Evolutionary conservation across 371 early-diverging fungal genomes (phyloP).

Genomic region (Haplosporangium sp.): DNA sequence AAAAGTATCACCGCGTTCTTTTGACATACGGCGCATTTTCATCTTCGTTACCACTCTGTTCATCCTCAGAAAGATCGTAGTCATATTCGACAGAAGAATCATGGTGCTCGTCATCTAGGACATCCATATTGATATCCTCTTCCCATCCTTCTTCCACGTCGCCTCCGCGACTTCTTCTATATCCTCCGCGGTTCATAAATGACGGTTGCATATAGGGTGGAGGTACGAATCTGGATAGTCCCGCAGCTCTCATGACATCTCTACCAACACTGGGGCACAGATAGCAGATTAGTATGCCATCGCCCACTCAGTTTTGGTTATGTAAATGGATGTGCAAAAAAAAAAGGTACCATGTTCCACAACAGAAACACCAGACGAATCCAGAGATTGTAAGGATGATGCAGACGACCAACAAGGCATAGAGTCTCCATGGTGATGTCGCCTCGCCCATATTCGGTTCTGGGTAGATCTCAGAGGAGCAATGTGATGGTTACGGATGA

Average conservation of each 20-base stretch:
- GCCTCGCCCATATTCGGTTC: constrained; percentile 17
- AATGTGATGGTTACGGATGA: not conserved
- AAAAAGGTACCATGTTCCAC: constrained; percentile 47
- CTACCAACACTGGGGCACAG: constrained; percentile 36
- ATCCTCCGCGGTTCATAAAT: constrained; percentile 37
- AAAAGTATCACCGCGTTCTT: constrained; percentile 20
- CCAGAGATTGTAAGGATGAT: constrained; percentile 37
- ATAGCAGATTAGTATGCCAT: not conserved
- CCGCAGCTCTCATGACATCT: constrained; percentile 42
- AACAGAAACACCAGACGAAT: constrained; percentile 52
- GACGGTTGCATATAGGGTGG: constrained; percentile 55
- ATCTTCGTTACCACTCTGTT: constrained; percentile 25
- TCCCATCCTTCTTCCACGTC: constrained; percentile 39
- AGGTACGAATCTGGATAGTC: constrained; percentile 36
- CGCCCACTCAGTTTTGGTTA: no score
- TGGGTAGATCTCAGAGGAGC: not conserved
- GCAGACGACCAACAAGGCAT: constrained; percentile 36
- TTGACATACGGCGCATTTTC: constrained; percentile 14
- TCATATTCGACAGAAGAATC: constrained; percentile 55
- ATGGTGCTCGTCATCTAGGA: constrained; percentile 38
- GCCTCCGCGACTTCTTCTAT: constrained; percentile 24
- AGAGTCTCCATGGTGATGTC: constrained; percentile 47
- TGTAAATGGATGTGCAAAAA: not conserved
- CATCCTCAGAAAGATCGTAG: constrained; percentile 53
- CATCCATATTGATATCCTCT: constrained; percentile 49